A percentile compares a stretch with the other conserved stretches of the same genome.
These are phyloP conservation scores for Salinomyces thailandicus DNA, from an alignment of 2,329 filamentous ascomycete genomes.

Conservation along the genomic window DNA sequence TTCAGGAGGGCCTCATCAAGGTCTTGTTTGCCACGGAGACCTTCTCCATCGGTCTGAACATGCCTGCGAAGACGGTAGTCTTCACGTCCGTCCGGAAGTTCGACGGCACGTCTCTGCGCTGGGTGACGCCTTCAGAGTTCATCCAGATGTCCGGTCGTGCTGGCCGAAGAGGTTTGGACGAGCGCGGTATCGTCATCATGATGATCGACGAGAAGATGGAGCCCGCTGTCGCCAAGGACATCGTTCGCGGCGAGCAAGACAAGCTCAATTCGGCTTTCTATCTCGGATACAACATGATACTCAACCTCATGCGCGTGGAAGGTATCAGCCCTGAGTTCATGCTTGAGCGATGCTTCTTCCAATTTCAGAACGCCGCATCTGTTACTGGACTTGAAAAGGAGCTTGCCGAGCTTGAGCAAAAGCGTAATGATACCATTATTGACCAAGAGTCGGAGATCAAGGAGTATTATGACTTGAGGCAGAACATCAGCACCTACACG, in stretches of 20 bases:
- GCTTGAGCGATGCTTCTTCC: conserved; percentile 96
- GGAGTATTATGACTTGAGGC: conserved; percentile 84
- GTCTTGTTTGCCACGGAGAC: conserved; percentile 96
- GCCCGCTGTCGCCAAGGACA: conserved; percentile 82
- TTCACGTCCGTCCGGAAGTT: conserved; percentile 96
- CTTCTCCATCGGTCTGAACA: conserved; percentile 96
- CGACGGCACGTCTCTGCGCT: conserved; percentile 69
- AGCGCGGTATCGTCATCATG: conserved; percentile 98
- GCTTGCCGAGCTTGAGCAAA: conserved; percentile 64
- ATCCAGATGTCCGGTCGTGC: conserved; percentile 98
- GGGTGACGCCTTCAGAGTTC: conserved; percentile 89
- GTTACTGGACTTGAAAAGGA: conserved; percentile 77
- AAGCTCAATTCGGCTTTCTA: conserved; percentile 96
- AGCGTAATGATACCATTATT: conserved; percentile 64
- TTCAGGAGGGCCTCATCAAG: conserved; percentile 96
- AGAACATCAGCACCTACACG: conserved; percentile 71
- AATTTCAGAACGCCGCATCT: conserved; percentile 91
- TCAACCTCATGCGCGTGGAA: conserved; percentile 94
- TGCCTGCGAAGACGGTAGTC: conserved; percentile 99
- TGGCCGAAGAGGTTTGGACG: conserved; percentile 91
- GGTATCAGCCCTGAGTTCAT: conserved; percentile 98
- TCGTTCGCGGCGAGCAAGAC: conserved; percentile 93
- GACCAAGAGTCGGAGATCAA: conserved; percentile 79
- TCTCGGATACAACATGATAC: conserved; percentile 97
- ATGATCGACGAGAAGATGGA: conserved; percentile 98